Conservation (phyloP, 257 asterid genomes). For the Solanum chmielewskii region DNA sequence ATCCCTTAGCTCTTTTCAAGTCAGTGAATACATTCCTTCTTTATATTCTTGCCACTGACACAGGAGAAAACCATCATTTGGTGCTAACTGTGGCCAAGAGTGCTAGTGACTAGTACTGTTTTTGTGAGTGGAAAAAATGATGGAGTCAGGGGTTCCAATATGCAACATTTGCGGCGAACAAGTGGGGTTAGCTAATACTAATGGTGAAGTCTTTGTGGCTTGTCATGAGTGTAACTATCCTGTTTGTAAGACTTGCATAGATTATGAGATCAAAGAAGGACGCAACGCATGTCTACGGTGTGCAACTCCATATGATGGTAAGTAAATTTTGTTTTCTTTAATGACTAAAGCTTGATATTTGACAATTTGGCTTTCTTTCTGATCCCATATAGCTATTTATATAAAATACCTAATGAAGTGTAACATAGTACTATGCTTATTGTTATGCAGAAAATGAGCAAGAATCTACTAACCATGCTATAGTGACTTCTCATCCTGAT, state of each 20-base stretch:
- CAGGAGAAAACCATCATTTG: background rate
- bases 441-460: constrained; percentile 9
- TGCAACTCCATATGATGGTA: constrained; percentile 55
- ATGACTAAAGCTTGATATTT: background rate
- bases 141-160: constrained; percentile 68
- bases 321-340: background rate
- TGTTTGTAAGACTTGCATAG: constrained; percentile 59
- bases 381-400: background rate
- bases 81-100: background rate
- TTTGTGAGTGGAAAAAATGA: constrained; percentile 33
- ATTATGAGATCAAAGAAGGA: constrained; percentile 66
- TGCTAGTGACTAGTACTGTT: background rate
- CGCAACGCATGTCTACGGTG: constrained; percentile 59
- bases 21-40: background rate
- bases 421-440: background rate
- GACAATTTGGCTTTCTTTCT: background rate
- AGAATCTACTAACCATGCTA: constrained; percentile 26
- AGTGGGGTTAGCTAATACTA: constrained; percentile 28
- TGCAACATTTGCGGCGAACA: constrained; percentile 79
- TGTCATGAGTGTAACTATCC: constrained; percentile 74
- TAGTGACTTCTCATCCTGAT: constrained; percentile 22
- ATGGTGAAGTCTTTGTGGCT: constrained; percentile 64
- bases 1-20: background rate
- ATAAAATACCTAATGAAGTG: background rate
- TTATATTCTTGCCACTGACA: constrained; percentile 4